phyloP scores from a whole-genome alignment of 192 early-diverging fungal genomes.

The Linnemannia elongata region DNA sequence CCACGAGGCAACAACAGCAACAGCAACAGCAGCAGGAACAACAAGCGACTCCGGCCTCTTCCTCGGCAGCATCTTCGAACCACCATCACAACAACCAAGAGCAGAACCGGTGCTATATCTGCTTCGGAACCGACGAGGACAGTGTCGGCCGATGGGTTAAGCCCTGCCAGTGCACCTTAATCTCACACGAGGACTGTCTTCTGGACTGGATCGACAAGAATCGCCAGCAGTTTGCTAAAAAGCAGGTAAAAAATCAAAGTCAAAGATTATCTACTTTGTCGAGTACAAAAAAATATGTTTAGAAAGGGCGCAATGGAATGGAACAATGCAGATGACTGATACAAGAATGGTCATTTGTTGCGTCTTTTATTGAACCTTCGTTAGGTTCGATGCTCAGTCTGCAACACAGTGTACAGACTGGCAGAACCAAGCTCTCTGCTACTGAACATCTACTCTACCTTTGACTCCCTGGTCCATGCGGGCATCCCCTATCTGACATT shows the following conservation, averaged over 20 bases:
- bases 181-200: slow-evolving; percentile 84
- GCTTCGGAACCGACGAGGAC: slow-evolving; percentile 76
- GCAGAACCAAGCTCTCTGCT: slow-evolving; percentile 66
- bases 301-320: neutral
- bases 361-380: neutral
- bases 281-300: neutral
- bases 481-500: slow-evolving; percentile 74
- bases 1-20: slow-evolving; percentile 21
- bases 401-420: slow-evolving; percentile 72
- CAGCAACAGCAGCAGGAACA: slow-evolving; percentile 6
- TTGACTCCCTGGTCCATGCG: slow-evolving; percentile 69
- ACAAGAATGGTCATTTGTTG: neutral
- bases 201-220: slow-evolving; percentile 83
- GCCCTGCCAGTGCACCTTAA: slow-evolving; percentile 80
- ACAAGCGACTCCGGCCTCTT: neutral
- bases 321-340: neutral
- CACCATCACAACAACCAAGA: slow-evolving; percentile 50
- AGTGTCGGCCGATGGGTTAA: slow-evolving; percentile 75
- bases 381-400: slow-evolving; percentile 81
- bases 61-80: neutral
- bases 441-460: slow-evolving; percentile 63
- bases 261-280: neutral
- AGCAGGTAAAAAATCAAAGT: slow-evolving; percentile 50
- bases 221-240: slow-evolving; percentile 63
- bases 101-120: slow-evolving; percentile 78